Evolutionary conservation across 164 flowering plant species (phyloP).

Genomic region (Taxillus chinensis): DNA sequence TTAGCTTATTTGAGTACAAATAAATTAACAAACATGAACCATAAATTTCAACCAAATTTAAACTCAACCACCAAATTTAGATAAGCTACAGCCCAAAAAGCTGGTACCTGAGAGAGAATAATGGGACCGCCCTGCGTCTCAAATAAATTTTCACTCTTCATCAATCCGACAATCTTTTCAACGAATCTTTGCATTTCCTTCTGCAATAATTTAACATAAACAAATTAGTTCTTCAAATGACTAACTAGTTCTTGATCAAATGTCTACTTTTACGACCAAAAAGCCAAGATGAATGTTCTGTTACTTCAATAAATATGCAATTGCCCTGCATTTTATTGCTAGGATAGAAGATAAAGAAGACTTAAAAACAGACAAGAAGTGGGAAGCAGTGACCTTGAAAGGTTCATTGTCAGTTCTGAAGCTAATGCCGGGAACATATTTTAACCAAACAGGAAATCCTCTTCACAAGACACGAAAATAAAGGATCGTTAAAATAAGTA

Average conservation of each 20-base stretch:
- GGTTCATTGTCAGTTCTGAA: constrained; percentile 90
- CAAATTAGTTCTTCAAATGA: no score
- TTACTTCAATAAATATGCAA: background rate
- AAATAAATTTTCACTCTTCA: constrained; percentile 60
- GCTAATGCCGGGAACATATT: constrained; percentile 86
- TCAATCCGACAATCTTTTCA: constrained; percentile 54
- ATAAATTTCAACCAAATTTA: background rate
- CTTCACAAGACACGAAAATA: constrained; percentile 20
- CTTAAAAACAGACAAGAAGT: background rate
- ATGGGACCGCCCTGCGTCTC: constrained; percentile 89
- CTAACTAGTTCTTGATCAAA: background rate
- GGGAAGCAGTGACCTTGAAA: constrained; percentile 50
- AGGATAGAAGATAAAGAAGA: background rate
- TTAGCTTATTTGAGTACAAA: background rate
- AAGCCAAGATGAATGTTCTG: background rate
- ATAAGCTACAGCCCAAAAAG: constrained; percentile 2
- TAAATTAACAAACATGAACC: no score
- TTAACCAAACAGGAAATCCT: constrained; percentile 88
- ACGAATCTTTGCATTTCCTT: constrained; percentile 73
- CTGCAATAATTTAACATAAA: constrained; percentile 24
- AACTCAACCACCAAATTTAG: background rate
- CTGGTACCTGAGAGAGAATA: constrained; percentile 65
- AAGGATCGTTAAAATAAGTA: background rate
- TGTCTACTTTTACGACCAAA: background rate
- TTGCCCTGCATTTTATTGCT: background rate